Conservation (phyloP, 2,329 filamentous ascomycete genomes). For the Samsoniella hepiali region DNA sequence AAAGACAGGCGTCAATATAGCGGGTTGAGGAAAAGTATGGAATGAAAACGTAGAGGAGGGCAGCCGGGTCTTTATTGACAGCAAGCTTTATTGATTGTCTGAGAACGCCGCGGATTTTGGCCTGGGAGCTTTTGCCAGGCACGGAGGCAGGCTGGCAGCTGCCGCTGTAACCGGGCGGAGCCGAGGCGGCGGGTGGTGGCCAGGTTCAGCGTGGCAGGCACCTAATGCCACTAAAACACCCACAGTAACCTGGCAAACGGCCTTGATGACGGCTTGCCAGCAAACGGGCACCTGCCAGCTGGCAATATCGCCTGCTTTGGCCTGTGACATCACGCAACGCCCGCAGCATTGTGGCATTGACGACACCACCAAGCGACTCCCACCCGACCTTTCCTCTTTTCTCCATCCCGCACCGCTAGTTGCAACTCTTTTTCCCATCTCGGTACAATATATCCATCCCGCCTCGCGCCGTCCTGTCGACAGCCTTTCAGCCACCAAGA, state of each 20-base stretch:
- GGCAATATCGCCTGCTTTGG: slow-evolving; percentile 1
- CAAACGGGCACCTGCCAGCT: slow-evolving; percentile 7
- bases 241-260: neutral
- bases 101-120: neutral
- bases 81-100: neutral
- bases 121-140: neutral
- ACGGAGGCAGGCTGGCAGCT: neutral
- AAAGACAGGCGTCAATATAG: neutral
- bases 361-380: neutral
- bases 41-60: neutral
- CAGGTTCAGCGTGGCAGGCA: neutral
- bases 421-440: slow-evolving; percentile 8
- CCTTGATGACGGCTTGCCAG: neutral
- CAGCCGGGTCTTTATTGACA: slow-evolving; percentile 8
- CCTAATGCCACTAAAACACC: neutral
- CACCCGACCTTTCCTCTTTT: neutral
- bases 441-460: neutral
- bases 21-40: neutral
- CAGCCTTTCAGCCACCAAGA: slow-evolving; percentile 6
- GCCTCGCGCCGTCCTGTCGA: neutral
- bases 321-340: slow-evolving; percentile 4
- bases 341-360: neutral
- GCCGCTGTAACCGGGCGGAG: slow-evolving; percentile 14
- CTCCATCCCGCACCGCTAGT: slow-evolving; percentile 3
- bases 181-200: neutral